Percentiles rank a stretch among this genome's conserved stretches.
These are phyloP conservation scores for Cladorrhinum sp. DNA, from an alignment of 2,329 filamentous ascomycete genomes.

Conservation along the genomic window DNA sequence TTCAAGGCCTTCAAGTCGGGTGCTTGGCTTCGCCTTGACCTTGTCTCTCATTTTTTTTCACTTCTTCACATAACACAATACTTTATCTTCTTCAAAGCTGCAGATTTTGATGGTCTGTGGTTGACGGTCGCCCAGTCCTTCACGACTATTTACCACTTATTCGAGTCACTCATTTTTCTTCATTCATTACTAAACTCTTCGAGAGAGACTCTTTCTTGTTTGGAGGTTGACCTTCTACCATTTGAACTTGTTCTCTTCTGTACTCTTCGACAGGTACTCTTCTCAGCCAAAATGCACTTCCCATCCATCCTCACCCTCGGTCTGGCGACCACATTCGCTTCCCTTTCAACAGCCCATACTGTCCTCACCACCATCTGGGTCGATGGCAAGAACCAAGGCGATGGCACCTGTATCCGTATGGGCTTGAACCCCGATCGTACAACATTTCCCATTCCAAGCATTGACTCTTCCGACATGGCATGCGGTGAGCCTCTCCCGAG, in stretches of 20 bases:
- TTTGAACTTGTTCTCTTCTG: not conserved
- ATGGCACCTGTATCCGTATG: constrained; percentile 70
- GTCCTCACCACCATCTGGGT: constrained; percentile 63
- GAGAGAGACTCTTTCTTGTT: not conserved
- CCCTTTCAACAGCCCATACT: constrained; percentile 62
- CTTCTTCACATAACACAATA: not conserved
- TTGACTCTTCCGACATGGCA: constrained; percentile 63
- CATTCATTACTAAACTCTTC: constrained; percentile 5
- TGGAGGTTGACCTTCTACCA: constrained; percentile 1
- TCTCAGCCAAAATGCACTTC: constrained; percentile 36
- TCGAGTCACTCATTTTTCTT: not conserved
- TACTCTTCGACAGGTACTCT: not conserved
- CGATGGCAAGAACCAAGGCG: constrained; percentile 62
- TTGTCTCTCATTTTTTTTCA: constrained; percentile 4
- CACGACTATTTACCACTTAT: not conserved
- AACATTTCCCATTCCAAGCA: constrained; percentile 55
- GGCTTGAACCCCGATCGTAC: constrained; percentile 49
- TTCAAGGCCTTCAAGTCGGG: not conserved
- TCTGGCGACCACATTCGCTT: constrained; percentile 36
- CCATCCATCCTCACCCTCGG: constrained; percentile 31
- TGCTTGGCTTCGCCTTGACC: not conserved
- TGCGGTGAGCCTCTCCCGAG: constrained; percentile 60
- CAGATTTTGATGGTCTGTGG: no score
- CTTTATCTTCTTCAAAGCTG: not conserved
- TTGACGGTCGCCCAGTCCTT: not conserved